phyloP scores from a whole-genome alignment of 768 basidiomycete genomes.

The Mycena chlorophos region DNA sequence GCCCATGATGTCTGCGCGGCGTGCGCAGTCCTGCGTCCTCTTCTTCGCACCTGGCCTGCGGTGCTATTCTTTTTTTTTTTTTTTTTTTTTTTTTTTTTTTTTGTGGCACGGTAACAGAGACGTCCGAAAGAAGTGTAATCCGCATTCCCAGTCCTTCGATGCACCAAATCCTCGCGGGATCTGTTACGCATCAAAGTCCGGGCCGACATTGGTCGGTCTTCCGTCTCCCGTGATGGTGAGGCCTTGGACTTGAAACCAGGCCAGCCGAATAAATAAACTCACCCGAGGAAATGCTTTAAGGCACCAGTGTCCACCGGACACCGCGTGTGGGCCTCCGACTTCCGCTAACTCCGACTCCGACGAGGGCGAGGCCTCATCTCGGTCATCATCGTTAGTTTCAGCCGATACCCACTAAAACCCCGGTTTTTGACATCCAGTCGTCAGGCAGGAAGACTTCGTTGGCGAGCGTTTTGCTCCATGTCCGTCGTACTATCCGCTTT shows the following conservation, averaged over 20 bases:
- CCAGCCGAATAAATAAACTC: background rate
- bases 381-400: background rate
- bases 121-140: too few species aligned
- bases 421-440: conserved; percentile 23
- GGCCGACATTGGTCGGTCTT: background rate
- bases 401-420: conserved; percentile 37
- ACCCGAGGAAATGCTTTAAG: background rate
- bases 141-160: too few species aligned
- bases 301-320: background rate
- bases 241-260: background rate
- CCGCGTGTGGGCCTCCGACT: background rate
- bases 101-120: too few species aligned
- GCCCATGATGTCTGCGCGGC: too few species aligned
- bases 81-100: too few species aligned
- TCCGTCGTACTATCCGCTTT: conserved; percentile 21
- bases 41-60: too few species aligned
- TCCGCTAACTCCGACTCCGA: background rate
- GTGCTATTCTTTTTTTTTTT: too few species aligned
- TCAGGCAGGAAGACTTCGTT: conserved; percentile 17
- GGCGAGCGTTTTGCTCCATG: conserved; percentile 23
- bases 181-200: too few species aligned
- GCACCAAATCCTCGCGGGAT: too few species aligned
- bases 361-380: background rate
- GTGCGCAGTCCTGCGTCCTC: too few species aligned
- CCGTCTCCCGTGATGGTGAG: background rate